Evolutionary conservation across 1,139 yeast genomes (phyloP), one percentile per base, ranked within the genome.

Genomic region (Blastobotrys petasosporus): DNA sequence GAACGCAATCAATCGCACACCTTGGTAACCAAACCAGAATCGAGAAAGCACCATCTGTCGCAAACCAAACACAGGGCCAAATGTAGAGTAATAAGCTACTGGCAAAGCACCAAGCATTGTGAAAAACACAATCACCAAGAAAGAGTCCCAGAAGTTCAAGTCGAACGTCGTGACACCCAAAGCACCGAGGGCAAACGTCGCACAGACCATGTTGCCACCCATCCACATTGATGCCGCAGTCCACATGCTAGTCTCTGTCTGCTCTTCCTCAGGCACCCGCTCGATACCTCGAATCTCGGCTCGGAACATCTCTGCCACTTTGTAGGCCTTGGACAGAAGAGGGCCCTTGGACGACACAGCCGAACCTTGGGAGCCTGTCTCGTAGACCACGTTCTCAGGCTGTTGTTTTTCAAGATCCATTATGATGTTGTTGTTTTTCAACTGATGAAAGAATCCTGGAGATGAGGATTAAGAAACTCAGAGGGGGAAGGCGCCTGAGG

Each of bases 171-270:
- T 57, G 51, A 81, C 70, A 48, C 95, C 95, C 45, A 88, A 69
- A 49, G 85, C 84, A 62, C 97, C 97, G 43, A 87, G 70, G 2
- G 95, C 73, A 59, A 77, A 82, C 20, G 95, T 79, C 17, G 95
- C 88, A 62, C 88, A 78, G 49, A 87, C 96, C 76, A 86, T 71
- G 67, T 88, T 88, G 32, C 95, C 95, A 25, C 94, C 83, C 60
- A 85, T 75, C 97, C 97, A 88, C 95, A 88, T 85, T 47, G 90
- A 74, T 36, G 90, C 88, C 25, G 94, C 85, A 55, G 75, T 77
- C 70, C 78, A 70, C 47, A 83, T 61, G 31, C 86, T 79, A 43
- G 67, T 70, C 48, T 82, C 87, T 40, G 75, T 71, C 54, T 80
- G 77, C 62, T 82, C 85, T 45, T 77, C 82, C 49, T 79, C 86